These are phyloP conservation scores for Fusarium solani-melongenae DNA, from an alignment of 2,329 filamentous ascomycete genomes.

Conservation along the genomic window DNA sequence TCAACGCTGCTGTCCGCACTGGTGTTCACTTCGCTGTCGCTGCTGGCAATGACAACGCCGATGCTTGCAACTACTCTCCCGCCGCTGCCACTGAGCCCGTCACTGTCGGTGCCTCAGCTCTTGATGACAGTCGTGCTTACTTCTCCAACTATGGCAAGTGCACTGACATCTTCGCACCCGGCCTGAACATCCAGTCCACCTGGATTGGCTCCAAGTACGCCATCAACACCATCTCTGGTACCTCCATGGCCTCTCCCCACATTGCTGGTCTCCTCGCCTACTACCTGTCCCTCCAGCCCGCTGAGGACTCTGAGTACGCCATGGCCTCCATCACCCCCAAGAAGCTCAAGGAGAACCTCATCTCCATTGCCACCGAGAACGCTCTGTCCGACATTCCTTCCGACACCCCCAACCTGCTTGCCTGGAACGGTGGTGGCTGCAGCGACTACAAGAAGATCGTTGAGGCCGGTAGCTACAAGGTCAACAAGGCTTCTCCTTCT, in stretches of 20 bases:
- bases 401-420: conserved; percentile 92
- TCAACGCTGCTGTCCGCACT: conserved; percentile 91
- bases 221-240: conserved; percentile 98
- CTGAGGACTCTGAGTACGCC: conserved; percentile 89
- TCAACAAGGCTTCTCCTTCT: conserved; percentile 55
- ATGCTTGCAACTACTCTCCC: conserved; percentile 99
- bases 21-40: conserved; percentile 98
- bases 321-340: conserved; percentile 90
- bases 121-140: conserved; percentile 96
- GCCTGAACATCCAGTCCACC: conserved; percentile 95
- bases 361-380: conserved; percentile 83
- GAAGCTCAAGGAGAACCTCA: conserved; percentile 91
- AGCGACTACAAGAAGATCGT: conserved; percentile 91
- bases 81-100: conserved; percentile 91
- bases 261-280: conserved; percentile 97
- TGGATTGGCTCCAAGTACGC: conserved; percentile 98
- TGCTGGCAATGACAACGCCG: conserved; percentile 97
- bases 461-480: conserved; percentile 76
- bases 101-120: conserved; percentile 94
- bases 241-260: conserved; percentile 98
- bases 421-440: conserved; percentile 97
- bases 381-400: conserved; percentile 84
- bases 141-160: conserved; percentile 99
- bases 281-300: conserved; percentile 94
- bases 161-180: conserved; percentile 98